Conservation (phyloP, 768 basidiomycete genomes). For the Pulveroboletus sp. region DNA sequence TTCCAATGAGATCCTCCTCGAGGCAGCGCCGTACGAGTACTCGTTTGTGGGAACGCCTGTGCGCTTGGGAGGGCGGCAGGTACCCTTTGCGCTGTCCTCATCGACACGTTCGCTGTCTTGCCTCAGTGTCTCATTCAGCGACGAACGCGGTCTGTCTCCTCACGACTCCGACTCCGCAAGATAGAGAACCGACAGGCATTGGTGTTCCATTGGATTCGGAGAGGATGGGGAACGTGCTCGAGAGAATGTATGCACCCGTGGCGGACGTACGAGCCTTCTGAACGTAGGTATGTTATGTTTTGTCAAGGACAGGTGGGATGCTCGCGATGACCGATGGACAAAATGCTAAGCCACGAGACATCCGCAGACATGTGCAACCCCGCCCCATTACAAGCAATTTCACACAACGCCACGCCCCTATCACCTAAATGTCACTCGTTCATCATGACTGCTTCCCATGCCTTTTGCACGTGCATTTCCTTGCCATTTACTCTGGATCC, state of each 20-base stretch:
- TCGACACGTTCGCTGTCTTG: slow-evolving; percentile 8
- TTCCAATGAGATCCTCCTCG: slow-evolving; percentile 44
- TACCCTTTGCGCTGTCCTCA: slow-evolving; percentile 3
- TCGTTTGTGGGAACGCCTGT: slow-evolving; percentile 22
- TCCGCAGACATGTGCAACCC: slow-evolving; percentile 13
- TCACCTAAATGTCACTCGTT: no score
- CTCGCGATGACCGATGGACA: not conserved
- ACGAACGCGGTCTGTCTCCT: slow-evolving; percentile 75
- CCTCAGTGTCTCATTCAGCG: slow-evolving; percentile 55
- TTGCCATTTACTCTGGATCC: no score
- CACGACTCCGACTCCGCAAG: slow-evolving; percentile 52
- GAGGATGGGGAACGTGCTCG: slow-evolving; percentile 33
- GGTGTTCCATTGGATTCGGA: slow-evolving; percentile 32
- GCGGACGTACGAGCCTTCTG: not conserved
- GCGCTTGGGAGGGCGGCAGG: slow-evolving; percentile 6
- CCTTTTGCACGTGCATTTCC: no score
- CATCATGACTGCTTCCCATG: no score
- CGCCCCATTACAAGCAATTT: no score
- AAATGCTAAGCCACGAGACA: slow-evolving; percentile 17
- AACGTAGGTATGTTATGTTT: no score
- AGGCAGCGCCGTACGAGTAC: slow-evolving; percentile 50
- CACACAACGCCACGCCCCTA: no score
- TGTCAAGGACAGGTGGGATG: no score
- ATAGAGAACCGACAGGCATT: slow-evolving; percentile 38
- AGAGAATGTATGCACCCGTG: no score